These are phyloP conservation scores for Nothophytophthora sp. DNA, from an alignment of 352 stramenopile species.

Conservation along the genomic window DNA sequence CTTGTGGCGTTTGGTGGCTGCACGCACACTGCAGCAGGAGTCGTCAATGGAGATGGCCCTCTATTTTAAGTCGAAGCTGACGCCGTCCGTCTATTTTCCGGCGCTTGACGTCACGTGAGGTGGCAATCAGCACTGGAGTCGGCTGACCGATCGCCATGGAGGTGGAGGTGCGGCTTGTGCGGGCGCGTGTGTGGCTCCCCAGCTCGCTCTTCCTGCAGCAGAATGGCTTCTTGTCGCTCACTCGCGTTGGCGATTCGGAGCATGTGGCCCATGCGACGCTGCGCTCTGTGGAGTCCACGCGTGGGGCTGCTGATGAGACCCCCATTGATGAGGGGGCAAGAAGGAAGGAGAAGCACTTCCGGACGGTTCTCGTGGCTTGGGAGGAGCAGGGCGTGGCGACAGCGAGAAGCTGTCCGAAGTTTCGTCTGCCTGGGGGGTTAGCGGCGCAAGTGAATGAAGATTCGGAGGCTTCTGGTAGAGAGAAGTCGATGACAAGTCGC, in stretches of 20 bases:
- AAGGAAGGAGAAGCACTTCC: constrained; percentile 10
- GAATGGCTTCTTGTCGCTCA: constrained; percentile 44
- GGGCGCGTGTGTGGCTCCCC: constrained; percentile 43
- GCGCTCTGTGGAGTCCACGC: constrained; percentile 11
- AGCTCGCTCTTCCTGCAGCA: constrained; percentile 19
- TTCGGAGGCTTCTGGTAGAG: neutral
- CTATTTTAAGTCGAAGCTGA: neutral
- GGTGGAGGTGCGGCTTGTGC: constrained; percentile 35
- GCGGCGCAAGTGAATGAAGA: neutral
- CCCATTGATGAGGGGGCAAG: constrained; percentile 3
- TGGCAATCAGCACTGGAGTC: too few relatives aligned
- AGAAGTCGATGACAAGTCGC: constrained; percentile 5
- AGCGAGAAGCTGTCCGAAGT: constrained; percentile 12
- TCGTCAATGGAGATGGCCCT: neutral
- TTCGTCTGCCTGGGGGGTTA: constrained; percentile 14
- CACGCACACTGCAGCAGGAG: too few relatives aligned
- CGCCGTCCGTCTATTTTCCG: neutral
- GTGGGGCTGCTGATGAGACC: constrained; percentile 6
- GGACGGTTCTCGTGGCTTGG: constrained; percentile 31
- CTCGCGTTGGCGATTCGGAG: constrained; percentile 18
- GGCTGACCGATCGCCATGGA: too few relatives aligned
- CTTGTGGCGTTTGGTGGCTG: too few relatives aligned
- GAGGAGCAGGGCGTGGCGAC: constrained; percentile 4
- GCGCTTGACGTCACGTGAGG: neutral
- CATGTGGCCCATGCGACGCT: constrained; percentile 29